phyloP scores from a whole-genome alignment of 2,329 filamentous ascomycete genomes.

The Clonostachys sp. region DNA sequence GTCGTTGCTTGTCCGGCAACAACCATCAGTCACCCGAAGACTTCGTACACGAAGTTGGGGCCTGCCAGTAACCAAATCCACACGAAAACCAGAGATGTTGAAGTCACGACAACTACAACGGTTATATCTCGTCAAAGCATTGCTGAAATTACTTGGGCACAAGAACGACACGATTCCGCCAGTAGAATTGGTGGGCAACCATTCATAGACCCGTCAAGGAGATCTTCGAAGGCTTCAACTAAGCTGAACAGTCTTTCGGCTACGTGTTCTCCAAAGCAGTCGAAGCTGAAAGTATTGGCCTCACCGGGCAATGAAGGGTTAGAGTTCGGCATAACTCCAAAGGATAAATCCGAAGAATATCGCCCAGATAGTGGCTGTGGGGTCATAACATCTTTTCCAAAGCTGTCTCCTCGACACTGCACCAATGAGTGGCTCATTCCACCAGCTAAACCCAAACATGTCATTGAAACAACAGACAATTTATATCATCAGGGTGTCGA shows the following conservation, averaged over 20 bases:
- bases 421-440: conserved; percentile 24
- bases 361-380: not conserved
- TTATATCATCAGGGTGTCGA: conserved; percentile 22
- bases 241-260: not conserved
- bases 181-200: not conserved
- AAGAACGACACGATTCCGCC: not conserved
- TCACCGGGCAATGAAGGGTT: not conserved
- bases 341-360: not conserved
- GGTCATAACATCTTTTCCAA: conserved; percentile 25
- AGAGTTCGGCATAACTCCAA: not conserved
- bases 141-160: not conserved
- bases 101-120: not conserved
- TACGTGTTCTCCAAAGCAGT: not conserved
- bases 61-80: not conserved
- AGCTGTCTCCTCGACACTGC: conserved; percentile 19
- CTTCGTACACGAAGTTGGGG: not conserved
- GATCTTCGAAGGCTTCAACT: not conserved
- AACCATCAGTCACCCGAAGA: not conserved
- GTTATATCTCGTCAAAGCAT: conserved; percentile 1
- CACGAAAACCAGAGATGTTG: not conserved
- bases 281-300: not conserved
- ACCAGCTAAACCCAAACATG: conserved; percentile 8
- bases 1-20: not conserved
- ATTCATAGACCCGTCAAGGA: not conserved
- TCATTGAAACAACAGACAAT: conserved; percentile 4